Conservation (phyloP, 305 asterid genomes). For the Rubia peregrina region DNA sequence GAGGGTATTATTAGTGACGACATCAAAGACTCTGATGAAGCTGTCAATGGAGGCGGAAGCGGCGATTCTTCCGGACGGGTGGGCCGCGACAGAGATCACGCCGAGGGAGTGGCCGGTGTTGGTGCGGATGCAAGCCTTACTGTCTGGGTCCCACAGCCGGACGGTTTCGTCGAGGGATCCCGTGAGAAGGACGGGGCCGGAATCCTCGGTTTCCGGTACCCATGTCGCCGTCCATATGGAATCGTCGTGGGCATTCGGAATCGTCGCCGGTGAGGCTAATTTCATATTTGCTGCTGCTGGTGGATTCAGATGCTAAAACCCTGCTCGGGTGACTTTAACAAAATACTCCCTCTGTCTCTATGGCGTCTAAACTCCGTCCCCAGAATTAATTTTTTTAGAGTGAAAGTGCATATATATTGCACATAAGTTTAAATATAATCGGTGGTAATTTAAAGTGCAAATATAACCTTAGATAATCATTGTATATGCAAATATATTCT, state of each 20-base stretch:
- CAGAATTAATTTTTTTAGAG: too few species aligned
- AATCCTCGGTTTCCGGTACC: conserved; percentile 48
- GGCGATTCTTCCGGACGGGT: conserved; percentile 78
- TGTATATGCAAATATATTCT: too few species aligned
- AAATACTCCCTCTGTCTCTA: not conserved
- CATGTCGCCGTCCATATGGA: conserved; percentile 86
- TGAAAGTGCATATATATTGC: too few species aligned
- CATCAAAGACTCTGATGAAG: conserved; percentile 80
- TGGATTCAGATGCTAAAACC: conserved; percentile 22
- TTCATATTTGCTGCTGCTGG: conserved; percentile 41
- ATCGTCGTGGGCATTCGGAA: conserved; percentile 79
- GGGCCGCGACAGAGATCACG: conserved; percentile 80
- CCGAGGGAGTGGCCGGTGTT: conserved; percentile 84
- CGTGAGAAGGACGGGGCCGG: conserved; percentile 58
- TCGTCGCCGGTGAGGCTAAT: conserved; percentile 56
- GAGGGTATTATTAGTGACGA: conserved; percentile 60
- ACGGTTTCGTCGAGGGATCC: conserved; percentile 94
- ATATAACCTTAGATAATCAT: too few species aligned
- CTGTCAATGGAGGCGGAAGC: conserved; percentile 94
- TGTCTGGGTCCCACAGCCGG: conserved; percentile 58
- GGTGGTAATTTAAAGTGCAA: too few species aligned
- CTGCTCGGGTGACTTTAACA: conserved; percentile 15
- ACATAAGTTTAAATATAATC: too few species aligned
- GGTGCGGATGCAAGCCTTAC: conserved; percentile 38
- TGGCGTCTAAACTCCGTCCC: too few species aligned